Base-by-base conservation (phyloP, 495 filamentous ascomycete species). In the Sabuloglossum arenarium region DNA sequence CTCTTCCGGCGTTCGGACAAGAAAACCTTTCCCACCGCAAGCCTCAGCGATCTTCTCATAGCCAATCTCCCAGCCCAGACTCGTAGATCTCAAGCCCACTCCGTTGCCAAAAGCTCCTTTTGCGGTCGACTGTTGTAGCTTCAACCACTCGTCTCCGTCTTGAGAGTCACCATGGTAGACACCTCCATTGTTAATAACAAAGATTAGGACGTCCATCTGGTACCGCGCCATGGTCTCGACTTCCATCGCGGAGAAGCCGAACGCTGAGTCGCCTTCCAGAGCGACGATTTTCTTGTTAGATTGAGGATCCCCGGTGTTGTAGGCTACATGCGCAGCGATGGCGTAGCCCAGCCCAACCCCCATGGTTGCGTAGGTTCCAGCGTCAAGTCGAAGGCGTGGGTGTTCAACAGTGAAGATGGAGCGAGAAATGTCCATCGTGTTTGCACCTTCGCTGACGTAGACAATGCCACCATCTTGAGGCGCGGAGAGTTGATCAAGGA, bases 381-480 rank as follows among this genome's bases (percentile, higher is more conserved):
- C 79, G 59, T 82, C 79, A 27, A 82, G 73, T 1, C 79, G 73
- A 2, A 76, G 71, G 30, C 80, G 73, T 6, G 80, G 79, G 53
- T 78, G 67, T 19, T 75, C 65, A 11, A 82, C 68, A 0, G 72
- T 69, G 65, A 83, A 81, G 58, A 76, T 71, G 25, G 71, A 72
- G n/a, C 79, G 74, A 3, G 75, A 77, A 43, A 82, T 81, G 60
- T 81, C 78, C 80, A 82, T 81, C 16, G 79, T 80, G 64, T 82
- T 82, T 25, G 79, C 78, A 46, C 79, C 79, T 67, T 83, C 79
- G 1, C 78, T 80, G 55, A 82, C 67, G 58, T 81, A 81, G 19
- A 82, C 74, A 27, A 81, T 71, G 55, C 67, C 63, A 10, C 77
- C 77, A 8, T 72, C 65, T 21, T 72, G 66, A 0, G 66, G 63